A percentile compares a stretch with the other conserved stretches of the same genome.
Evolutionary conservation across 805 yeast species (phyloP).

Genomic region (Sugiyamaella lignohabitans): DNA sequence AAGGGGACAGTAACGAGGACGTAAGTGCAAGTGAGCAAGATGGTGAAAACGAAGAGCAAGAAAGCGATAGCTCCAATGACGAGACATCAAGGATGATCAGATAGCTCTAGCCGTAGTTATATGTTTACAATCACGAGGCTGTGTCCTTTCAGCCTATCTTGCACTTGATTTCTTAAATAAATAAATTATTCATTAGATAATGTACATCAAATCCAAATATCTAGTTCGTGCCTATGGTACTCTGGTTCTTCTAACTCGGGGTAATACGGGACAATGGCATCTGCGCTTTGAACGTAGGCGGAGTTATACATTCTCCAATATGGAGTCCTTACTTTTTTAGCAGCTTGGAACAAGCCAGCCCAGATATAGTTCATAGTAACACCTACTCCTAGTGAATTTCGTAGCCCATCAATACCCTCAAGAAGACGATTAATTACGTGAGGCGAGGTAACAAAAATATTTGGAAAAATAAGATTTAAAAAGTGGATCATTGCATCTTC

Average conservation of each 20-base stretch:
- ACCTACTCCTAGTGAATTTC: conserved; percentile 72
- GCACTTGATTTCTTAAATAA: too few species aligned
- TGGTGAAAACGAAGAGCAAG: neutral
- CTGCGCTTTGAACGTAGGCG: conserved; percentile 66
- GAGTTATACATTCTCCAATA: conserved; percentile 81
- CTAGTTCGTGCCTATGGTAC: conserved; percentile 46
- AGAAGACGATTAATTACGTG: conserved; percentile 81
- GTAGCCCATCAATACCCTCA: conserved; percentile 70
- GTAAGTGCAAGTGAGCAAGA: too few species aligned
- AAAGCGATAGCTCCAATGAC: neutral
- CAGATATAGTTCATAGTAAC: conserved; percentile 65
- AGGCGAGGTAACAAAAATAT: conserved; percentile 89
- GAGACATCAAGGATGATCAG: neutral
- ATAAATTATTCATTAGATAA: too few species aligned
- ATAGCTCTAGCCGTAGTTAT: too few species aligned
- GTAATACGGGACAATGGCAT: conserved; percentile 74
- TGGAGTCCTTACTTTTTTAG: conserved; percentile 72
- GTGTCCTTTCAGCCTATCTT: too few species aligned
- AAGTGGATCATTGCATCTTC: conserved; percentile 82
- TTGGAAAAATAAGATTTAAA: conserved; percentile 77
- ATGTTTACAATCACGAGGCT: too few species aligned
- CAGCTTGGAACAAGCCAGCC: conserved; percentile 92
- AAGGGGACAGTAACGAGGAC: too few species aligned
- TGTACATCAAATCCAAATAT: conserved; percentile 38
- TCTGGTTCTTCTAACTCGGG: conserved; percentile 40